Evolutionary conservation across 208 protist species (phyloP), one percentile per base, ranked within the genome.

Genomic region (Crithidia thermophila): DNA sequence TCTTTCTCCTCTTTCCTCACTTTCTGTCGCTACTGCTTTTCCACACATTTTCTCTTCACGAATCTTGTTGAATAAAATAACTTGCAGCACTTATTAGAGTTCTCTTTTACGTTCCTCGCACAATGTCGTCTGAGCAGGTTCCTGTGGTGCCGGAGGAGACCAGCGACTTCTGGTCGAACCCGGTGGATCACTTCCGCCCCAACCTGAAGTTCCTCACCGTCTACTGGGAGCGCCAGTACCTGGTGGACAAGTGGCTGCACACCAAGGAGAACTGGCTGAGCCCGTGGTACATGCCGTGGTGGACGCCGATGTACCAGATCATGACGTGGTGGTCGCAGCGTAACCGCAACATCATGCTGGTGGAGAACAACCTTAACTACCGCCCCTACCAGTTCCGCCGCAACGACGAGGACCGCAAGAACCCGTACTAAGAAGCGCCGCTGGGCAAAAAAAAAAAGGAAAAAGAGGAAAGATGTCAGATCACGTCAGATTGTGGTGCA

Each of bases 321-420:
- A 72, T 80, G 42, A 90, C 83, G 37, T 94, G 89, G 87, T 94
- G 91, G 64, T 79, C 85, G 20, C 87, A 95, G 74, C 85, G 92
- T 52, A 93, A 90, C 67, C 81, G 92, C 57, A 97, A 97, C 76
- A 57, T 97, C n/a, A 73, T 90, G 46, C 77, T 97, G 14, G 74
- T 95, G 36, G 92, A 97, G 79, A 97, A 97, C 85, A 79, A 94
- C 75, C 67, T 97, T 31, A 97, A 94, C 75, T 97, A 97, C 81
- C 78, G 87, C 50, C 92, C 92, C 30, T 97, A 94, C 77, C 87
- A 82, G 56, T 95, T 72, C 72, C 86, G 92, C 67, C 85, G 90
- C 65, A 97, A 97, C 65, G 90, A 95, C 62, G 88, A 95, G 77
- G 88, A 94, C 82, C 85, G 84, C 75, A 84, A 81, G 18, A 94